phyloP scores from a whole-genome alignment of 306 rosid species.

The Dryas drummondii region DNA sequence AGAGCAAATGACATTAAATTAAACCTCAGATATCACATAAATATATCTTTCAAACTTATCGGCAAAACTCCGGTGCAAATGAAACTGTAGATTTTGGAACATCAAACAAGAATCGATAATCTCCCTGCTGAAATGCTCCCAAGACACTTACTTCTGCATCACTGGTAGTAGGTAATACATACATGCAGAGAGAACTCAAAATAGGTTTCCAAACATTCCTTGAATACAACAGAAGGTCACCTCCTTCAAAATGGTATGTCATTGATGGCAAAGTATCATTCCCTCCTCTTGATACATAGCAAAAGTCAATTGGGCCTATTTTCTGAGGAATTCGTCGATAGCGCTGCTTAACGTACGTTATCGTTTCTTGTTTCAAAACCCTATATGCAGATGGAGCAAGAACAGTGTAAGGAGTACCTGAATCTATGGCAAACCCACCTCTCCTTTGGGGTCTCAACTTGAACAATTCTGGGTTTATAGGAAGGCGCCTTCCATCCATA shows the following conservation, averaged over 20 bases:
- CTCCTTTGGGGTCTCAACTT: too few species aligned
- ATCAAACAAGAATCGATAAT: slow-evolving; percentile 2
- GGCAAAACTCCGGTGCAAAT: background rate
- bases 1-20: too few species aligned
- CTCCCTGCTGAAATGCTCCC: background rate
- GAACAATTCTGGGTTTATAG: background rate
- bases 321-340: background rate
- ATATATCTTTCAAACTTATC: background rate
- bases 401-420: background rate
- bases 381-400: background rate
- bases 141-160: background rate
- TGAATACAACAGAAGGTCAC: background rate
- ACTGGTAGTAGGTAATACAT: background rate
- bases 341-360: background rate
- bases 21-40: too few species aligned
- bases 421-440: slow-evolving; percentile 1
- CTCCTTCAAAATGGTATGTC: background rate
- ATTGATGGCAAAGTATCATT: background rate
- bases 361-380: background rate
- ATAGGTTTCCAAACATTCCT: background rate
- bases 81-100: background rate
- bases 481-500: background rate
- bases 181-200: background rate
- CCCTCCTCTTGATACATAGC: background rate
- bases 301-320: background rate